phyloP scores from a whole-genome alignment of 1,284 basidiomycete species.

The Rhodotorula sp. region DNA sequence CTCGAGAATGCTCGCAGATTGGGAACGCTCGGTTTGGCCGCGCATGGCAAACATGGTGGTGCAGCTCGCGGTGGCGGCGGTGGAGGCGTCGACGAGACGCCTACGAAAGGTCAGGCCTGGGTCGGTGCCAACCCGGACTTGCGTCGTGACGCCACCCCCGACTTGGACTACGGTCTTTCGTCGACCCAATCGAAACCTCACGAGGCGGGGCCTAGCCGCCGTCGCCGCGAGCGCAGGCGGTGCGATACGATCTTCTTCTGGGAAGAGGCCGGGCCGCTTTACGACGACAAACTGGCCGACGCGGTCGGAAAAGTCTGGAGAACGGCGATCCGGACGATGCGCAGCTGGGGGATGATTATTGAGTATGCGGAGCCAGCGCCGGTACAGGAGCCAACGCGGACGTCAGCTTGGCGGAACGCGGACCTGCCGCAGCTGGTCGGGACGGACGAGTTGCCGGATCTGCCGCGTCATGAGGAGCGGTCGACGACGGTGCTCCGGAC shows the following conservation, averaged over 20 bases:
- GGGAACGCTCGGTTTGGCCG: not conserved
- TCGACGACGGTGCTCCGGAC: not conserved
- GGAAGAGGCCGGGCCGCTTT: conserved; percentile 1
- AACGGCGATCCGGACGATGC: conserved; percentile 16
- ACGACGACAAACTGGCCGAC: conserved; percentile 8
- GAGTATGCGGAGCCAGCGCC: not conserved
- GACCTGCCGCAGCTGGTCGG: not conserved
- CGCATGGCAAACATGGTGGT: too few species aligned
- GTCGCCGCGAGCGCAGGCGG: not conserved
- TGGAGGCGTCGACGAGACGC: too few species aligned
- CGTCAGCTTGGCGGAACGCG: not conserved
- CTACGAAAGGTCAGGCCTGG: too few species aligned
- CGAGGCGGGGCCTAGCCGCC: too few species aligned
- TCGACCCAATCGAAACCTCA: not conserved
- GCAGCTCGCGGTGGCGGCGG: too few species aligned
- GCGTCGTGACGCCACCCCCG: not conserved
- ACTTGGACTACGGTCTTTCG: too few species aligned
- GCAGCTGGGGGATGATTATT: conserved; percentile 14
- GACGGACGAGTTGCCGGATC: conserved; percentile 3
- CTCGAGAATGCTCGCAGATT: conserved; percentile 47
- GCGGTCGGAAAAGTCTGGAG: conserved; percentile 12
- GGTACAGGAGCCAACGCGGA: too few species aligned
- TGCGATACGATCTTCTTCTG: not conserved
- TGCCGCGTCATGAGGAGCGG: not conserved
- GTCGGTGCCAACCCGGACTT: not conserved